phyloP scores from a whole-genome alignment of 2,329 filamentous ascomycete species.

The Fusarium abutilonis region DNA sequence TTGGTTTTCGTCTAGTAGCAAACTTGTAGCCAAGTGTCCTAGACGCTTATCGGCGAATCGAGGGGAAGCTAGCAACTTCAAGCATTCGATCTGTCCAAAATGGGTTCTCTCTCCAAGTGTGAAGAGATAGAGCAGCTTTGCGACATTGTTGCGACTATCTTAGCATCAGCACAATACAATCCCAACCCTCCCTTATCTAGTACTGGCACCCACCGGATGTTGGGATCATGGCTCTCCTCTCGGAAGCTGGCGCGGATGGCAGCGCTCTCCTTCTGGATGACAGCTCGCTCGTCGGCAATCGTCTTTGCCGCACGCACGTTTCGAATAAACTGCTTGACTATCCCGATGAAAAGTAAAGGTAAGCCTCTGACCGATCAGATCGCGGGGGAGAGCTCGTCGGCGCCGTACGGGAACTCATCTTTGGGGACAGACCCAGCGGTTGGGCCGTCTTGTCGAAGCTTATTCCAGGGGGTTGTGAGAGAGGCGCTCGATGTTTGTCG shows the following conservation, averaged over 20 bases:
- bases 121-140: constrained; percentile 97
- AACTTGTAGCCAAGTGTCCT: constrained; percentile 94
- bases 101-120: constrained; percentile 97
- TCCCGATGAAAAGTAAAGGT: constrained; percentile 16
- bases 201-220: constrained; percentile 74
- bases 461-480: constrained; percentile 42
- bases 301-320: constrained; percentile 99
- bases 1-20: constrained; percentile 97
- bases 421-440: constrained; percentile 48
- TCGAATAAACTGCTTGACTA: constrained; percentile 99
- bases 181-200: background rate
- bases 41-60: constrained; percentile 97
- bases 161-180: constrained; percentile 28
- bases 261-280: constrained; percentile 98
- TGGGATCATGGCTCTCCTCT: constrained; percentile 93
- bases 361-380: constrained; percentile 27
- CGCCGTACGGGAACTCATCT: constrained; percentile 55
- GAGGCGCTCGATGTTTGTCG: constrained; percentile 19
- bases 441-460: constrained; percentile 46
- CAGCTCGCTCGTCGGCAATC: constrained; percentile 96
- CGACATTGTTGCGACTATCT: constrained; percentile 93
- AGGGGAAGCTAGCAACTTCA: constrained; percentile 95
- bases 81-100: constrained; percentile 98
- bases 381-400: constrained; percentile 14
- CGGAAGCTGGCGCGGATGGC: constrained; percentile 97